phyloP scores from a whole-genome alignment of 2,329 filamentous ascomycete species.

The Cercospora sp. region DNA sequence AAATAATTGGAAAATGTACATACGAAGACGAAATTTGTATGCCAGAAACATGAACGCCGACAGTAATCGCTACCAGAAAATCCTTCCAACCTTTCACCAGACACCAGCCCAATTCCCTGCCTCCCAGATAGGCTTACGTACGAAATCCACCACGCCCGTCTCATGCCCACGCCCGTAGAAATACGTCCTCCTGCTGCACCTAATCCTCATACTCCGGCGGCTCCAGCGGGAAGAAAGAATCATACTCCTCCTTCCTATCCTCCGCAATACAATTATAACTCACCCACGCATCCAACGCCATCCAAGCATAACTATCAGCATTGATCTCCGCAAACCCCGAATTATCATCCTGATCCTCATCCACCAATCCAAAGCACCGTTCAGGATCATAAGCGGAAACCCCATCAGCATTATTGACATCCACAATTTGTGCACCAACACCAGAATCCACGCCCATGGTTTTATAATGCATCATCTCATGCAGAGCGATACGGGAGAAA shows the following conservation, averaged over 20 bases:
- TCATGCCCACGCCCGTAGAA: too few species aligned
- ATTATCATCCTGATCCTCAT: not conserved
- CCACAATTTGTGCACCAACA: not conserved
- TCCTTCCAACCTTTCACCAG: too few species aligned
- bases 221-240: not conserved
- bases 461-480: not conserved
- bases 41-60: not conserved
- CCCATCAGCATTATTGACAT: not conserved
- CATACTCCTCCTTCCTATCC: not conserved
- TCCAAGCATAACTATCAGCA: not conserved
- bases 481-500: not conserved
- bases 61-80: too few species aligned
- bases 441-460: not conserved
- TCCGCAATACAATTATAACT: not conserved
- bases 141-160: too few species aligned
- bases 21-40: not conserved
- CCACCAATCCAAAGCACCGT: not conserved
- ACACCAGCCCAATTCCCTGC: too few species aligned
- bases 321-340: not conserved
- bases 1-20: not conserved
- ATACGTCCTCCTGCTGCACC: too few species aligned
- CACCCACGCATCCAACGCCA: not conserved
- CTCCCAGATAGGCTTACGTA: too few species aligned
- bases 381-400: not conserved
- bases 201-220: not conserved